phyloP scores from a whole-genome alignment of 2,329 filamentous ascomycete species.

The Fulvia fulva region DNA sequence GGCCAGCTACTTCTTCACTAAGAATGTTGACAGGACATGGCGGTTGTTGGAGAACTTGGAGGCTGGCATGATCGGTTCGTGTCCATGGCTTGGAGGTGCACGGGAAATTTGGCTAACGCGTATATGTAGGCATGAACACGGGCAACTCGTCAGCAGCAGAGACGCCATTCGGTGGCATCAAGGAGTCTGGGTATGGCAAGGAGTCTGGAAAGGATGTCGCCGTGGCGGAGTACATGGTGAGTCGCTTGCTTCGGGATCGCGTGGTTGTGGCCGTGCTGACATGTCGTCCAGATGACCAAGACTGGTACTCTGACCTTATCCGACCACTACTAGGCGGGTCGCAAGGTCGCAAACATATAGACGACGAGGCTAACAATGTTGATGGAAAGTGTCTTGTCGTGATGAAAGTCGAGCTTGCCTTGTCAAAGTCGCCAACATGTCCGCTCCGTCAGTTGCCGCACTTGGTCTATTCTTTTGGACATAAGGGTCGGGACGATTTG shows the following conservation, averaged over 20 bases:
- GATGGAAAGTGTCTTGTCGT: not conserved
- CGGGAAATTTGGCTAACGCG: not conserved
- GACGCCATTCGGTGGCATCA: conserved; percentile 64
- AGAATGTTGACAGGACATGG: conserved; percentile 63
- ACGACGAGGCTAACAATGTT: not conserved
- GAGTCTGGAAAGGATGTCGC: conserved; percentile 65
- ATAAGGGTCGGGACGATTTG: not conserved
- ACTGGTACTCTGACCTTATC: conserved; percentile 61
- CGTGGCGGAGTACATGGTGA: conserved; percentile 52
- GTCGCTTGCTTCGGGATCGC: not conserved
- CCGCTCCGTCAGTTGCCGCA: not conserved
- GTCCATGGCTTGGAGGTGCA: conserved; percentile 18
- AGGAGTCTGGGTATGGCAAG: conserved; percentile 65
- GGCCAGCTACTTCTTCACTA: conserved; percentile 66
- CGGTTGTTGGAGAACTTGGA: conserved; percentile 64
- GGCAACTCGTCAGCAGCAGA: conserved; percentile 64
- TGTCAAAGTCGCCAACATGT: not conserved
- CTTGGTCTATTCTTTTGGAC: too few species aligned
- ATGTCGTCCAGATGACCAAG: conserved; percentile 49
- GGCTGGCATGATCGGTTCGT: conserved; percentile 64
- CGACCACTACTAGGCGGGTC: conserved; percentile 46
- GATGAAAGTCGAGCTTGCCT: not conserved
- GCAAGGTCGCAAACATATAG: not conserved
- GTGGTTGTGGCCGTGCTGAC: conserved; percentile 25
- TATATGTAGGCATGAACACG: conserved; percentile 28